Base-by-base conservation (phyloP, 2,329 filamentous ascomycete genomes). In the Catunica adiposa region DNA sequence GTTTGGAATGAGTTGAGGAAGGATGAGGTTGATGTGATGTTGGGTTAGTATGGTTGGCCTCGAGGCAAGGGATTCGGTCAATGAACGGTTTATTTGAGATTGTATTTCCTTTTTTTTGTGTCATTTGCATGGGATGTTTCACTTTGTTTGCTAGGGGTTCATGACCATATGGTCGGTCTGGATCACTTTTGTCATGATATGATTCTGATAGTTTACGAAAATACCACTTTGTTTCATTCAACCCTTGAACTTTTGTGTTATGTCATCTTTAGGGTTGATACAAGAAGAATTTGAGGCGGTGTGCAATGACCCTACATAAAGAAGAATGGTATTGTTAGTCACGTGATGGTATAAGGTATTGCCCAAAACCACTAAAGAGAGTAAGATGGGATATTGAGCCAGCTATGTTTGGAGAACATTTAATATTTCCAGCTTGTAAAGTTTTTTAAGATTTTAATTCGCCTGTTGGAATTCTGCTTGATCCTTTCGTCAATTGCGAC, bases 11-110 rank as follows among this genome's bases (percentile, higher is more conserved):
- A 64, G 3, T 66, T 71, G 44, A 65, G 64, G 5, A 54, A 51
- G 58, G 67, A 71, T 17, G 67, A 71, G 57, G 65, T 71, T 44
- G 67, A 68, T 44, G 62, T 73, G 60, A 61, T 72, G 34, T 66
- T 73, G 56, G 71, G 71, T 20, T 73, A 57, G 57, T n/a, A n/a
- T n/a, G n/a, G n/a, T n/a, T n/a, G n/a, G n/a, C n/a, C n/a, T n/a
- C n/a, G n/a, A n/a, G n/a, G n/a, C 17, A 59, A 38, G 38, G 54
- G 54, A 26, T 15, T 15, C 11, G 8, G 31, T 20, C 40, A 31
- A 20, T n/a, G 34, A 9, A 15, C 22, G n/a, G 20, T 11, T 29
- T 25, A 14, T 5, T 38, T 53, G 31, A 29, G 51, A 23, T 17
- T 37, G n/a, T 29, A 2, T 29, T 51, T 31, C 17, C 1, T n/a